Conservation (phyloP, 176 grass and related monocot genomes). For the Aegilops longissima region DNA sequence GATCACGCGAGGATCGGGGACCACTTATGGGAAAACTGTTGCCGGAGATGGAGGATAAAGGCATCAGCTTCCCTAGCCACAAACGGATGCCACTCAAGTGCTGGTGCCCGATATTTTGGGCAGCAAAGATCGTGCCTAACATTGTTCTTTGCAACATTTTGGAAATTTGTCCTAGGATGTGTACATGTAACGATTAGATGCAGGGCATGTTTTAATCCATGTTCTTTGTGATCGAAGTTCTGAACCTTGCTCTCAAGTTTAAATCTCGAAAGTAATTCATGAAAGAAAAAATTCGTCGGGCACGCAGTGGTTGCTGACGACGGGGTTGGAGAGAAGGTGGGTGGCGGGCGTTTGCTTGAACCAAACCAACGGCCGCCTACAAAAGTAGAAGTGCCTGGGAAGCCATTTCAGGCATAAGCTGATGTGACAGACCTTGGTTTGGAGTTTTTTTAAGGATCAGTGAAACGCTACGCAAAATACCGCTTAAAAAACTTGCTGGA, state of each 20-base stretch:
- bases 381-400: background rate
- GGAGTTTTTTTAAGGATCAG: background rate
- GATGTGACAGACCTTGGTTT: background rate
- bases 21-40: background rate
- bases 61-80: background rate
- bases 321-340: background rate
- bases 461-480: background rate
- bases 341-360: background rate
- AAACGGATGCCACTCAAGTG: background rate
- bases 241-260: background rate
- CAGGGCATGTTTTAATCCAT: background rate
- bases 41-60: background rate
- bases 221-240: background rate
- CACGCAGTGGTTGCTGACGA: background rate
- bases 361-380: background rate
- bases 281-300: background rate
- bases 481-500: background rate
- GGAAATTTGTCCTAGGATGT: background rate
- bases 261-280: background rate
- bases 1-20: background rate
- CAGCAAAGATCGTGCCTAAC: background rate
- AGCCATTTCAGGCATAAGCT: background rate
- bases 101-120: background rate
- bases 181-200: background rate
- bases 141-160: background rate